These are phyloP conservation scores for Coccomyxa subellipsoidea DNA, from an alignment of 163 green algal species.

Conservation along the genomic window DNA sequence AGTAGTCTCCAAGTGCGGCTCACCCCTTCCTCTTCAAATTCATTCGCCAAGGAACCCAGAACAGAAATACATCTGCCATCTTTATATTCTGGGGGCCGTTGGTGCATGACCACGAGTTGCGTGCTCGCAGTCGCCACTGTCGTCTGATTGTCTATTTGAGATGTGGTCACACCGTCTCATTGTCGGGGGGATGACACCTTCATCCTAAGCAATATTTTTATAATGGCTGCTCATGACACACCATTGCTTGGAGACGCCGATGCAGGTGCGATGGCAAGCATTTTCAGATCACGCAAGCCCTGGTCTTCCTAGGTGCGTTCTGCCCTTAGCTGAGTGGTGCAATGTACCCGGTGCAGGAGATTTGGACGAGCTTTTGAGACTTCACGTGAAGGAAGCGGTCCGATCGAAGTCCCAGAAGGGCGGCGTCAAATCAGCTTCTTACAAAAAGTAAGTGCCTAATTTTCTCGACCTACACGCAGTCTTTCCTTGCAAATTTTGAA, in stretches of 20 bases:
- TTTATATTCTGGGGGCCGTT: neutral
- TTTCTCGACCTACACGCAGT: too few species aligned
- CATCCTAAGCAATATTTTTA: neutral
- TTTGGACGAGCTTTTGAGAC: conserved; percentile 4
- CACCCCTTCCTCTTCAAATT: too few species aligned
- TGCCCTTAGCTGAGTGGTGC: too few species aligned
- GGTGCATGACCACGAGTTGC: neutral
- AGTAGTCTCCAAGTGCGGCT: too few species aligned
- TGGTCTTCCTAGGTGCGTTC: neutral
- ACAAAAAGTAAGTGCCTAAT: neutral
- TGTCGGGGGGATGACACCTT: too few species aligned
- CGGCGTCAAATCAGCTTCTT: neutral
- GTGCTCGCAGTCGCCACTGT: neutral
- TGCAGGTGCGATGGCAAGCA: neutral
- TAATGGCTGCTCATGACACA: neutral
- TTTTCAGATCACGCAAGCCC: neutral
- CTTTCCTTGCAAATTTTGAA: too few species aligned
- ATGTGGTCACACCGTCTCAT: too few species aligned
- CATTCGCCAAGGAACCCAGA: neutral
- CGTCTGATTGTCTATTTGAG: too few species aligned
- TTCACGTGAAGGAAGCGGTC: neutral
- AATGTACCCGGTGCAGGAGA: neutral
- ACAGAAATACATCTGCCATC: neutral
- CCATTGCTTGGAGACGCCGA: neutral
- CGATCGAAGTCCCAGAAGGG: neutral